These are phyloP conservation scores for Nannizzia gypsea DNA, from an alignment of 2,329 filamentous ascomycete species.

Conservation along the genomic window DNA sequence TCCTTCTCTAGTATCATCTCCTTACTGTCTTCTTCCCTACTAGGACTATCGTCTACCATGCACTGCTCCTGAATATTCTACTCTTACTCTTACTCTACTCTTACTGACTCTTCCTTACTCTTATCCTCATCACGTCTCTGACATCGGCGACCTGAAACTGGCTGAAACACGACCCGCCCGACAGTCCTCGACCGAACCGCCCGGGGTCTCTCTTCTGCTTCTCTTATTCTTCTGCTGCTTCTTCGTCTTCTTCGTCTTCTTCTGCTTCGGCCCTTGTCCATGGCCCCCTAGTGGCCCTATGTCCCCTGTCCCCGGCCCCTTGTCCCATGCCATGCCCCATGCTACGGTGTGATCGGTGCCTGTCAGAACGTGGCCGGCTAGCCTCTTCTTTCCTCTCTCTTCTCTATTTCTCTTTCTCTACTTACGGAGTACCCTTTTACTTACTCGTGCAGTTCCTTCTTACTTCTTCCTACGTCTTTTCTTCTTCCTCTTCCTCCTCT, in stretches of 20 bases:
- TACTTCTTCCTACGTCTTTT: background rate
- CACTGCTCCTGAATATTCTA: too few relatives aligned
- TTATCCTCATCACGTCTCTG: background rate
- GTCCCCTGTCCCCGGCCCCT: too few relatives aligned
- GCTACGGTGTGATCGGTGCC: constrained; percentile 1
- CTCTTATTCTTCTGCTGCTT: too few relatives aligned
- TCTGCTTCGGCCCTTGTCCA: too few relatives aligned
- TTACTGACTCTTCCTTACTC: background rate
- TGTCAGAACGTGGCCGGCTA: background rate
- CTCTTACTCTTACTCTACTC: background rate
- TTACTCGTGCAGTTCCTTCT: background rate
- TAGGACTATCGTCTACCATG: too few relatives aligned
- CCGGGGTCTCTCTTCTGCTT: too few relatives aligned
- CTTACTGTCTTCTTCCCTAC: too few relatives aligned
- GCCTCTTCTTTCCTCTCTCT: background rate
- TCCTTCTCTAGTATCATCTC: too few relatives aligned
- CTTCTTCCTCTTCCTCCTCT: background rate
- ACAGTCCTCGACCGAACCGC: background rate
- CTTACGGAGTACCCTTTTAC: background rate
- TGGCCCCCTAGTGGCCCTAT: too few relatives aligned
- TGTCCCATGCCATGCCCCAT: background rate
- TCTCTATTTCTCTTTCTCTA: background rate
- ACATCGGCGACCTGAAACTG: background rate
- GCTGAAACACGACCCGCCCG: background rate
- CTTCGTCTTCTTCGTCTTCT: too few relatives aligned